Base-by-base conservation (phyloP, 1,139 yeast genomes). In the Sugiyamaella japonica region DNA sequence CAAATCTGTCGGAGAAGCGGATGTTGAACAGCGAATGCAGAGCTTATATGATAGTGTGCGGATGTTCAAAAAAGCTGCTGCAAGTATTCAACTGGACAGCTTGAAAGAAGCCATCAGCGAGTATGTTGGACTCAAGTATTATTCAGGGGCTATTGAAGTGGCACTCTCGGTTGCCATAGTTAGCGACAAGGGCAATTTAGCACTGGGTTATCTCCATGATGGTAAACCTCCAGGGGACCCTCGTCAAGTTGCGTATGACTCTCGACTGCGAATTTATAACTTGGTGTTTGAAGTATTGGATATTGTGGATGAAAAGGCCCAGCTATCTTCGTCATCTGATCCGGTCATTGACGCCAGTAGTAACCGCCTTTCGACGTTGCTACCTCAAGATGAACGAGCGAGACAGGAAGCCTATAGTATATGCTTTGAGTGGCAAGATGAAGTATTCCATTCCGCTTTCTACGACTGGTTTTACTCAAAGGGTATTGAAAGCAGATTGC, bases 381-480 rank as follows among this genome's bases (percentile, higher is more conserved):
- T 59, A 59, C 7, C 50, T 36, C 44, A 57, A 82, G 55, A 78
- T 80, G 59, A 75, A 80, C 46, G 82, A 80, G 60, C 70, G n/a
- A 25, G 53, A 32, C 48, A 49, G 42, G 79, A 82, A 46, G 82
- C 95, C 28, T 91, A 91, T 65, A 80, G 80, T 17, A 79, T 86
- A 10, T 89, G 95, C 59, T 83, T 89, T 65, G 80, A 81, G 12
- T 85, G 86, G 49, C 77, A 80, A 48, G 98, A 93, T 66, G 89
- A 85, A 65, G 70, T 83, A 13, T 95, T 95, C 77, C 99, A 95
- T 61, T 89, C 85, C 70, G 87, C 88, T 61, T 82, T 93, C 61
- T 95, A 95, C 69, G 95, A 89, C 67, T 95, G 99, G 98, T 85
- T 89, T 64, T 84, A 90, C 41, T 74, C 79, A 45, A 88, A 88